Percentiles rank a stretch among this genome's conserved stretches.
Conservation (phyloP, 179 eudicot genomes). For the Beta lomatogona region DNA sequence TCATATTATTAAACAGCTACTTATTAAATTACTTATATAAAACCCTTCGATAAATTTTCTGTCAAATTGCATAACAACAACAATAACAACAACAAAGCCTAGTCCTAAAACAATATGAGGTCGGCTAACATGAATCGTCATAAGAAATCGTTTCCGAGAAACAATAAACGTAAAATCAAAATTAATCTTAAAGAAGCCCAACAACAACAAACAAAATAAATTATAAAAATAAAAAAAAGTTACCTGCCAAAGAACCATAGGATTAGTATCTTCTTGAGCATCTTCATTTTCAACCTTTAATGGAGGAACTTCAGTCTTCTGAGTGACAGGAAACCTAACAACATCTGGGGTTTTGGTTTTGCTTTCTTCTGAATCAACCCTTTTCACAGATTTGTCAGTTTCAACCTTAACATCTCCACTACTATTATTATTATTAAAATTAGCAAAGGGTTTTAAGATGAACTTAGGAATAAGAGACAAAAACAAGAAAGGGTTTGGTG, state of each 20-base stretch:
- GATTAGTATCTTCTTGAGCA: slow-evolving; percentile 34
- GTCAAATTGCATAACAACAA: neutral
- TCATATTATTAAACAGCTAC: neutral
- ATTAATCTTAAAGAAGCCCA: neutral
- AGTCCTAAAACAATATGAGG: neutral
- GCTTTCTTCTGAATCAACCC: slow-evolving; percentile 16
- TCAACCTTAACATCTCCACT: neutral
- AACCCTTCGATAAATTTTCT: neutral
- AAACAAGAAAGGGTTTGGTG: slow-evolving; percentile 28
- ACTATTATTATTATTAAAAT: neutral
- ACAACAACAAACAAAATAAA: too few species aligned
- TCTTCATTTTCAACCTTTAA: slow-evolving; percentile 33
- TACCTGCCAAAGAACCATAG: slow-evolving; percentile 42
- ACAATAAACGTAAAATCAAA: neutral
- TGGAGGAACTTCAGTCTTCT: slow-evolving; percentile 24
- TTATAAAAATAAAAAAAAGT: neutral
- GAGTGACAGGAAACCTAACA: slow-evolving; percentile 28
- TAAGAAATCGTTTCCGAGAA: too few species aligned
- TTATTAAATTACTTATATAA: neutral
- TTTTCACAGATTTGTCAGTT: slow-evolving; percentile 17
- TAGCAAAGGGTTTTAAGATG: neutral
- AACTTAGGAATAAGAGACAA: slow-evolving; percentile 25
- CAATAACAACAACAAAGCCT: too few species aligned
- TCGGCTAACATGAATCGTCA: too few species aligned
- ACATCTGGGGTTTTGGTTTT: slow-evolving; percentile 18